These are phyloP conservation scores for Lentithecium fluviatile DNA, from an alignment of 495 filamentous ascomycete species.

Conservation along the genomic window DNA sequence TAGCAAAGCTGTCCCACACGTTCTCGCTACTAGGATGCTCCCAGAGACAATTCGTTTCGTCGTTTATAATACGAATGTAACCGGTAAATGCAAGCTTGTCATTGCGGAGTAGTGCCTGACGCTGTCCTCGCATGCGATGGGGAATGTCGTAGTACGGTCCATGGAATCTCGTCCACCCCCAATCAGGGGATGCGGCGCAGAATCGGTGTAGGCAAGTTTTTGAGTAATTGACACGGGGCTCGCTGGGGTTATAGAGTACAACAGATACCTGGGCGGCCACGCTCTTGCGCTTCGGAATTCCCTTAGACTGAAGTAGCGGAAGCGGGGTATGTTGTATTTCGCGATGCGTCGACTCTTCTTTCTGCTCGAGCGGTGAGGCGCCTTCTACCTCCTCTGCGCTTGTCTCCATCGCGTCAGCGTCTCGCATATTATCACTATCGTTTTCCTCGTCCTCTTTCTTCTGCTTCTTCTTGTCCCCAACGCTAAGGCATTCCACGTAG, in stretches of 20 bases:
- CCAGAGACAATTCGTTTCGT: slow-evolving; percentile 64
- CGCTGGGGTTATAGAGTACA: slow-evolving; percentile 64
- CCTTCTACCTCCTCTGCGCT: background rate
- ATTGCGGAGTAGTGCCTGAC: slow-evolving; percentile 60
- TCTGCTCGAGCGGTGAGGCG: too few species aligned
- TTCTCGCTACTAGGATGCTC: slow-evolving; percentile 49
- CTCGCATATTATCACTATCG: background rate
- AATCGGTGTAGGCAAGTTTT: slow-evolving; percentile 61
- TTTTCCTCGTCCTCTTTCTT: slow-evolving; percentile 11
- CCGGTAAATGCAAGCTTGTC: slow-evolving; percentile 64
- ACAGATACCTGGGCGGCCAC: slow-evolving; percentile 63
- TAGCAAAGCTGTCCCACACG: slow-evolving; percentile 49
- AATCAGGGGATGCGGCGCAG: slow-evolving; percentile 58
- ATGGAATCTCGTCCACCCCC: slow-evolving; percentile 68
- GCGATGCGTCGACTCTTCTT: background rate
- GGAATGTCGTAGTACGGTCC: slow-evolving; percentile 62
- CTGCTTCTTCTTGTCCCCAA: slow-evolving; percentile 35
- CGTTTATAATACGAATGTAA: slow-evolving; percentile 63
- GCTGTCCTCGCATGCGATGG: slow-evolving; percentile 56
- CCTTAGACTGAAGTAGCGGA: slow-evolving; percentile 32
- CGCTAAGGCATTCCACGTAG: slow-evolving; percentile 62
- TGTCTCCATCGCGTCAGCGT: background rate
- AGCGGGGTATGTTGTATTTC: slow-evolving; percentile 36
- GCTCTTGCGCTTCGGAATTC: slow-evolving; percentile 27
- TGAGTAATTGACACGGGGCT: slow-evolving; percentile 60